Conservation (phyloP, 2,329 filamentous ascomycete species). For the Epichloe aotearoae region DNA sequence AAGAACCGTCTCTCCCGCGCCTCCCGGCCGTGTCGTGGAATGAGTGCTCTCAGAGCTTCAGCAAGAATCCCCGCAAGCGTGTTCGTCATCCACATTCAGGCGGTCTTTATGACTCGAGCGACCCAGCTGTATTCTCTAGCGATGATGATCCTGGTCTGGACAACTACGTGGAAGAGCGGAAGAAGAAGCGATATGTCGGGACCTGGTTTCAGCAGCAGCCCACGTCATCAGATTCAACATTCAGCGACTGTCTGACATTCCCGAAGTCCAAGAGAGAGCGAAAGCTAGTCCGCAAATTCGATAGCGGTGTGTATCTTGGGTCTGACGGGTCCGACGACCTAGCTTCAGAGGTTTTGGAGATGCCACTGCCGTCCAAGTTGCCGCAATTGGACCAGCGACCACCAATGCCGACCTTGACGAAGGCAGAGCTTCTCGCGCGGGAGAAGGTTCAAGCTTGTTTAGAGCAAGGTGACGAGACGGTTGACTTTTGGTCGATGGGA, state of each 20-base stretch:
- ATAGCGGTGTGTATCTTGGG: conserved; percentile 58
- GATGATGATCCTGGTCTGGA: conserved; percentile 57
- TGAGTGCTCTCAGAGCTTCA: conserved; percentile 24
- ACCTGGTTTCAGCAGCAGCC: conserved; percentile 54
- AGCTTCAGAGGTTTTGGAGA: conserved; percentile 17
- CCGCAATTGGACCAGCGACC: conserved; percentile 22
- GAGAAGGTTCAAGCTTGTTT: conserved; percentile 37
- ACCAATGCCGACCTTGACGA: conserved; percentile 18
- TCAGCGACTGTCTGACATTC: conserved; percentile 24
- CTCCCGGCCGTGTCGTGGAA: conserved; percentile 27
- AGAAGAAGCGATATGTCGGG: conserved; percentile 51
- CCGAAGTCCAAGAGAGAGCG: conserved; percentile 30
- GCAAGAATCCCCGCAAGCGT: conserved; percentile 27
- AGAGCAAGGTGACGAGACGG: conserved; percentile 42
- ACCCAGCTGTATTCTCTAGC: conserved; percentile 58
- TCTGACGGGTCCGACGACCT: conserved; percentile 39
- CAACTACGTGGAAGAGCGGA: conserved; percentile 44
- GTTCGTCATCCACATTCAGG: conserved; percentile 16
- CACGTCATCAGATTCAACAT: conserved; percentile 34
- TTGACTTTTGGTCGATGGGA: conserved; percentile 48
- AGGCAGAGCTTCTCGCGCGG: conserved; percentile 31
- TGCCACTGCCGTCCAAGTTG: conserved; percentile 21
- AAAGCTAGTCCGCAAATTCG: conserved; percentile 43
- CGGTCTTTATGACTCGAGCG: conserved; percentile 46
- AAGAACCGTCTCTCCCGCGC: conserved; percentile 28